Conservation (phyloP, 75 land plant genomes). For the Isoetes taiwanensis region DNA sequence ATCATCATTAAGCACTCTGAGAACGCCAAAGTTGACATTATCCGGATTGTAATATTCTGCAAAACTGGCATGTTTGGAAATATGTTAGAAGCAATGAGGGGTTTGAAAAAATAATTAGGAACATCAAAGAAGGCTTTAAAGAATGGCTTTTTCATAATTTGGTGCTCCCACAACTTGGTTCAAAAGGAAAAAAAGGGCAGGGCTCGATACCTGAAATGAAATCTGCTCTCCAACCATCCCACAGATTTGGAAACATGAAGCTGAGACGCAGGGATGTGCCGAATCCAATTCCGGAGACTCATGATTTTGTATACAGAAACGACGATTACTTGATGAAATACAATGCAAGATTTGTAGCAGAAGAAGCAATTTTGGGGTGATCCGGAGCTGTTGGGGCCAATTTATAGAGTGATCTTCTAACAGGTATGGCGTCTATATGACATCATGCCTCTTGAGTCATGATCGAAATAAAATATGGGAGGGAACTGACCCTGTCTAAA, state of each 20-base stretch:
- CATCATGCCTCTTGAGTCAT: too few species aligned
- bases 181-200: neutral
- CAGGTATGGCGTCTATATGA: too few species aligned
- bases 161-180: neutral
- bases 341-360: too few species aligned
- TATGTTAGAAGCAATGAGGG: neutral
- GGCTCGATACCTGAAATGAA: slow-evolving; percentile 17
- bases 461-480: too few species aligned
- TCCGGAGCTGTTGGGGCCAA: too few species aligned
- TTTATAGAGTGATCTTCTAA: too few species aligned
- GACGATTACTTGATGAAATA: too few species aligned
- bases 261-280: slow-evolving; percentile 11
- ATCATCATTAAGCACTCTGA: neutral
- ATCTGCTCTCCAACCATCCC: slow-evolving; percentile 27
- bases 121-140: neutral
- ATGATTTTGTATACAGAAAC: too few species aligned
- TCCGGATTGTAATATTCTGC: neutral
- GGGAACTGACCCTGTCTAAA: too few species aligned
- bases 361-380: too few species aligned
- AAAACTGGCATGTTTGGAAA: neutral
- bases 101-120: neutral
- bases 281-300: too few species aligned
- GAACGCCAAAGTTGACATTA: neutral
- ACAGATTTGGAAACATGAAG: slow-evolving; percentile 22
- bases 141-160: neutral